These are phyloP conservation scores for Aureobasidium sp. DNA, from an alignment of 2,329 filamentous ascomycete genomes.

Conservation along the genomic window DNA sequence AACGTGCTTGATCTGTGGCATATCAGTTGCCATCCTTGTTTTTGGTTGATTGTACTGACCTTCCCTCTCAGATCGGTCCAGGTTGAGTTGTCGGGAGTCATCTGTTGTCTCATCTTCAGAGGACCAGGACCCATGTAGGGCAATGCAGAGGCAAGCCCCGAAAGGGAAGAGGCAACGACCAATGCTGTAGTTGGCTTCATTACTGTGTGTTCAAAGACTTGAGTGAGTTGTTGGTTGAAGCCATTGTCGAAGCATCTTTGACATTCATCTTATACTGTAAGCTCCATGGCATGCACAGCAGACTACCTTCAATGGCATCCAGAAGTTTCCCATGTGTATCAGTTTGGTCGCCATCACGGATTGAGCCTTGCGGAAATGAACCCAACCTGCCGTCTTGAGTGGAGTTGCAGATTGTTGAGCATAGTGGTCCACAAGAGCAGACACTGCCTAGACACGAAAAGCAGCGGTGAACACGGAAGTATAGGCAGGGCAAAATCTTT, in stretches of 20 bases:
- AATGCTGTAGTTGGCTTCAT: slow-evolving; percentile 9
- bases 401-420: not conserved
- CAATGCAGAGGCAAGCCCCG: not conserved
- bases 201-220: not conserved
- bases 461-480: not conserved
- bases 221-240: not conserved
- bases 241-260: not conserved
- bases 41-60: not conserved
- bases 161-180: not conserved
- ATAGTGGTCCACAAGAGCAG: not conserved
- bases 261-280: not conserved
- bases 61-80: slow-evolving; percentile 11
- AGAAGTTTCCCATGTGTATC: not conserved
- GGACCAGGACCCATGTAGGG: not conserved
- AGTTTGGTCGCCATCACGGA: not conserved
- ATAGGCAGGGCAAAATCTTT: not conserved
- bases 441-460: not conserved
- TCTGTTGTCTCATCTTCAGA: not conserved
- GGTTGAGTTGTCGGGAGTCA: not conserved
- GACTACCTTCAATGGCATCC: not conserved
- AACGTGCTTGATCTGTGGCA: slow-evolving; percentile 23
- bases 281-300: too few species aligned
- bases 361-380: not conserved
- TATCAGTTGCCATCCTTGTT: not conserved
- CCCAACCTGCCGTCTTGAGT: not conserved